Base-by-base conservation (phyloP, 2,329 filamentous ascomycete genomes). In the Exserohilum rostratum region DNA sequence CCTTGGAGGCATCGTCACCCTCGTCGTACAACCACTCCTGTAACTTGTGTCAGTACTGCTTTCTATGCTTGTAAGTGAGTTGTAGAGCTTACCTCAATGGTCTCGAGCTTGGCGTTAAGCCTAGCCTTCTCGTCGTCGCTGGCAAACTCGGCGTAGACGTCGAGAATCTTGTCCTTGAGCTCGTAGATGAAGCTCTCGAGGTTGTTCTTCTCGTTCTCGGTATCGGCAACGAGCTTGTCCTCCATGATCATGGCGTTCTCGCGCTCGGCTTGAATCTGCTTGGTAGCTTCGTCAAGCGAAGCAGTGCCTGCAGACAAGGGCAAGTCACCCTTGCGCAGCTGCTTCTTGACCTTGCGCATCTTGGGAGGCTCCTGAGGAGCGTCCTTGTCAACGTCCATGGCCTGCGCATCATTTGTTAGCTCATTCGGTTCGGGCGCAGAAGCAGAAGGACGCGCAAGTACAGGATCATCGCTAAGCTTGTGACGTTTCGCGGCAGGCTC, bases 201-300 rank as follows among this genome's bases (percentile, higher is more conserved):
- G 80, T 98, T 93, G 82, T 99, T 99, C 91, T 98, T 99, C 87
- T 96, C 96, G 83, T 98, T 92, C 76, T 98, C 95, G 33, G 95
- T 99, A 77, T 98, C 95, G 67, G 90, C 91, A 52, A 99, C 93
- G 54, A 98, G 88, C 85, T 98, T 99, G 82, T 99, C 95, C 79
- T 97, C 92, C 87, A 96, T 93, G 67, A 92, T 87, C 95, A 99
- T 98, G 68, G 87, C 76, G 65, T 87, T 84, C 81, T 99, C 95
- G 77, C 88, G 88, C 84, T 99, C 95, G 46, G 83, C 78, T 63
- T 87, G 82, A n/a, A 81, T 71, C 58, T 87, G 80, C 83, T 90
- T 93, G 72, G 81, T 74, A 13, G 82, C 67, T 45, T 85, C 77
- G 59, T 96, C 92, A 53, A 97, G 83, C 33, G 91, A 89, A 44